phyloP scores from a whole-genome alignment of 805 yeast genomes.

The Nakazawaea wyomingensis region DNA sequence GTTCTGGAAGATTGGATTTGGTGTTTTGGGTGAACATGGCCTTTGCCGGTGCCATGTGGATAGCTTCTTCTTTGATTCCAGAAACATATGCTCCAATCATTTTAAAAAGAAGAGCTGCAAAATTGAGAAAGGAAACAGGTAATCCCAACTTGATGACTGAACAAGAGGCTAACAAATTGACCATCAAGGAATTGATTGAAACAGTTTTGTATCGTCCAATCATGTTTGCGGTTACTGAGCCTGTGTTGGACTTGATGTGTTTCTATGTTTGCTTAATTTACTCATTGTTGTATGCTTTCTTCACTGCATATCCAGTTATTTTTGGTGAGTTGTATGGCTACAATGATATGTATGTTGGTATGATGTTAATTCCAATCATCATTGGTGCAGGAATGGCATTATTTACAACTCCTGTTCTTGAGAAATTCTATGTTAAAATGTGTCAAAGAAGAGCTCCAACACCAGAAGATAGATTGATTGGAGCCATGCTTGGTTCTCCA shows the following conservation, averaged over 20 bases:
- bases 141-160: constrained; percentile 84
- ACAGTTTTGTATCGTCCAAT: constrained; percentile 79
- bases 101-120: constrained; percentile 58
- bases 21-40: constrained; percentile 92
- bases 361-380: constrained; percentile 85
- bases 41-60: constrained; percentile 82
- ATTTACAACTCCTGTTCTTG: constrained; percentile 69
- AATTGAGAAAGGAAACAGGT: constrained; percentile 73
- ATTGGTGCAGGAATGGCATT: constrained; percentile 81
- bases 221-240: constrained; percentile 72
- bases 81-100: constrained; percentile 89
- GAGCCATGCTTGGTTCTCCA: constrained; percentile 80
- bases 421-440: constrained; percentile 50
- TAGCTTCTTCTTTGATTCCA: constrained; percentile 61
- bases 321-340: constrained; percentile 73
- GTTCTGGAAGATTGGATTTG: constrained; percentile 61
- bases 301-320: constrained; percentile 92
- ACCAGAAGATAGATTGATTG: constrained; percentile 76
- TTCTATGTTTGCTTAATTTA: constrained; percentile 84
- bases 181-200: constrained; percentile 61
- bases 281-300: constrained; percentile 87
- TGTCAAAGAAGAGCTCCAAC: constrained; percentile 52
- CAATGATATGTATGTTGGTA: constrained; percentile 73
- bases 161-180: constrained; percentile 78
- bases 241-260: constrained; percentile 79